phyloP scores from a whole-genome alignment of 176 grass and related monocot species.

The Oryza nivara region DNA sequence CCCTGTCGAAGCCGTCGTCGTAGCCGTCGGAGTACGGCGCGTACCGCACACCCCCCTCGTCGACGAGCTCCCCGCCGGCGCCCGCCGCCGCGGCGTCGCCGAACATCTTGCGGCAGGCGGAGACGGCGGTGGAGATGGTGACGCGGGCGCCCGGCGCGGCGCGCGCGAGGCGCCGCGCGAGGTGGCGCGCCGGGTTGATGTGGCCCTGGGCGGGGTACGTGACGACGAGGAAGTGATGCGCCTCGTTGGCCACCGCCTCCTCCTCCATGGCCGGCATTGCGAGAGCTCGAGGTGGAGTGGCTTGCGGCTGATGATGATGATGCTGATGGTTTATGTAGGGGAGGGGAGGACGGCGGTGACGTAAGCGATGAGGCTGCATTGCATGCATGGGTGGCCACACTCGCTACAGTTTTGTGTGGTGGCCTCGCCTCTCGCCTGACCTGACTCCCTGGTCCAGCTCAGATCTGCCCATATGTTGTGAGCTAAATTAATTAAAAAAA shows the following conservation, averaged over 20 bases:
- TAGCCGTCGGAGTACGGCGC: constrained; percentile 62
- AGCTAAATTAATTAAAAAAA: too few species aligned
- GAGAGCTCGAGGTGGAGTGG: neutral
- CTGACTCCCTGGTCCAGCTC: too few species aligned
- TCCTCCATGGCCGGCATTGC: constrained; percentile 41
- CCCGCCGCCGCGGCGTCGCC: neutral
- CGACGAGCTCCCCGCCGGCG: neutral
- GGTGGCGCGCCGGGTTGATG: constrained; percentile 71
- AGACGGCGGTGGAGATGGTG: constrained; percentile 63
- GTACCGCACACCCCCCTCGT: constrained; percentile 45
- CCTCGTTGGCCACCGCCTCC: neutral
- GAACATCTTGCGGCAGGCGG: constrained; percentile 56
- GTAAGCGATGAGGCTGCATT: constrained; percentile 37
- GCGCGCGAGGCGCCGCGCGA: constrained; percentile 46
- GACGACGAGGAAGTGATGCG: constrained; percentile 59
- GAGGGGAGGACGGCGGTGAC: constrained; percentile 15
- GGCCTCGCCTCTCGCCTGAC: too few species aligned
- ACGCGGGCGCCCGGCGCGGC: constrained; percentile 38
- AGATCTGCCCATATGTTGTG: too few species aligned
- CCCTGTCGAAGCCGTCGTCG: constrained; percentile 45
- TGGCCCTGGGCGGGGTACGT: constrained; percentile 62
- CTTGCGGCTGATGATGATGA: neutral
- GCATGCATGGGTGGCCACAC: neutral
- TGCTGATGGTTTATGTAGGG: neutral
- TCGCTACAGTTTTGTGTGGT: neutral